Evolutionary conservation across 345 rosid species (phyloP).

Genomic region (Moricandia moricandioides): DNA sequence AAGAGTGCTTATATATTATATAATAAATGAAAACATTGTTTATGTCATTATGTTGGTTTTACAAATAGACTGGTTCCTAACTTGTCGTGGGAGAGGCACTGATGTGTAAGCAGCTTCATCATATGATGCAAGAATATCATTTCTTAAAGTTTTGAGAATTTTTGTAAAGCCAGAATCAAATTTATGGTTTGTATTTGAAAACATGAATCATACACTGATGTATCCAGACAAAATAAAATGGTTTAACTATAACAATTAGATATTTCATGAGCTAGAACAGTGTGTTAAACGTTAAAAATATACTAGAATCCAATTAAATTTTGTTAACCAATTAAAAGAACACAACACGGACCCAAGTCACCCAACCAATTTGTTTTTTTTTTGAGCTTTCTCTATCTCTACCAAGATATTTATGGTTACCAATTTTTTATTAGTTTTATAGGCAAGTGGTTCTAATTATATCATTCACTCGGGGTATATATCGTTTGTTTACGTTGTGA

Average conservation of each 20-base stretch:
- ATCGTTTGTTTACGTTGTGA: not conserved
- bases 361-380: not conserved
- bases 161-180: not conserved
- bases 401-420: not conserved
- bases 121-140: not conserved
- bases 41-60: not conserved
- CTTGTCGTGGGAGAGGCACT: not conserved
- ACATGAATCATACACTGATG: not conserved
- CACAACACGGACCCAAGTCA: not conserved
- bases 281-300: not conserved
- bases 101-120: not conserved
- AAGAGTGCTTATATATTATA: not conserved
- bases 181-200: not conserved
- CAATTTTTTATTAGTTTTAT: not conserved
- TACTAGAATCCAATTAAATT: not conserved
- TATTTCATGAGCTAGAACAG: not conserved
- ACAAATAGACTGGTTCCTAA: not conserved
- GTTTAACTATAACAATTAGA: too few species aligned
- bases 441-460: not conserved
- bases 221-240: not conserved
- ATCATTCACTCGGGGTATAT: not conserved
- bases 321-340: not conserved
- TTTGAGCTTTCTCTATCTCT: not conserved
- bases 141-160: not conserved
- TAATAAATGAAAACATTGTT: not conserved